These are phyloP conservation scores for Domatiomyces catenatus DNA, from an alignment of 2,329 filamentous ascomycete species.

Conservation along the genomic window DNA sequence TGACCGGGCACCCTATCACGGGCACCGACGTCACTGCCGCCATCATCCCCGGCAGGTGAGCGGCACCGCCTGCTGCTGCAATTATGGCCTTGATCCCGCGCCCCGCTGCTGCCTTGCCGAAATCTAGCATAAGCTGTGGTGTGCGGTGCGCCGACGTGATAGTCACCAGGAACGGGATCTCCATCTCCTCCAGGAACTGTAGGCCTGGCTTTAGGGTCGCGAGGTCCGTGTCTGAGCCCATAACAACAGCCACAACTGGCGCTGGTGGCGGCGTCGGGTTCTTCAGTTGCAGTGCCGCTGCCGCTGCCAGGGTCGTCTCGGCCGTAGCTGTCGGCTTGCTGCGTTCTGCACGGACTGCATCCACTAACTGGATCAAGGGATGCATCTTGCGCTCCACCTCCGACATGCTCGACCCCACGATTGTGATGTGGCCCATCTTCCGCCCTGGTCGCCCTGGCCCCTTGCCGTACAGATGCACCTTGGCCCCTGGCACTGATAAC, in stretches of 20 bases:
- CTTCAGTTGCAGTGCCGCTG: conserved; percentile 6
- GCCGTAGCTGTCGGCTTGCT: conserved; percentile 19
- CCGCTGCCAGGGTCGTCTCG: conserved; percentile 7
- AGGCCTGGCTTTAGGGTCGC: conserved; percentile 19
- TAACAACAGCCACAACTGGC: conserved; percentile 31
- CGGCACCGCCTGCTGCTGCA: conserved; percentile 54
- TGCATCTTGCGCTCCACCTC: conserved; percentile 54
- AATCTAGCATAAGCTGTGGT: conserved; percentile 46
- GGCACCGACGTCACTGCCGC: conserved; percentile 51
- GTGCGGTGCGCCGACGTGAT: conserved; percentile 43
- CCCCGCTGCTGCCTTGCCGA: conserved; percentile 44
- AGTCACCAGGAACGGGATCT: conserved; percentile 20
- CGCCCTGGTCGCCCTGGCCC: conserved; percentile 65
- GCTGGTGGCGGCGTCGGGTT: conserved; percentile 11
- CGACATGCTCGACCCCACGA: conserved; percentile 53
- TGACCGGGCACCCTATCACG: conserved; percentile 57
- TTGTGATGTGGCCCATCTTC: conserved; percentile 89
- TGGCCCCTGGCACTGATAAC: conserved; percentile 42
- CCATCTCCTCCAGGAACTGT: conserved; percentile 19
- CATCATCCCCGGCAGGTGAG: conserved; percentile 53
- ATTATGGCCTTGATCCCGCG: conserved; percentile 53
- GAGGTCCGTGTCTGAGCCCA: conserved; percentile 32
- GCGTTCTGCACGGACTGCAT: conserved; percentile 61
- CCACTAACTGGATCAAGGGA: conserved; percentile 59
- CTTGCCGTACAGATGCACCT: conserved; percentile 85